A percentile compares a stretch with the other conserved stretches of the same genome.
Evolutionary conservation across 2,329 filamentous ascomycete species (phyloP).

Genomic region (Hypoxylon rubiginosum): DNA sequence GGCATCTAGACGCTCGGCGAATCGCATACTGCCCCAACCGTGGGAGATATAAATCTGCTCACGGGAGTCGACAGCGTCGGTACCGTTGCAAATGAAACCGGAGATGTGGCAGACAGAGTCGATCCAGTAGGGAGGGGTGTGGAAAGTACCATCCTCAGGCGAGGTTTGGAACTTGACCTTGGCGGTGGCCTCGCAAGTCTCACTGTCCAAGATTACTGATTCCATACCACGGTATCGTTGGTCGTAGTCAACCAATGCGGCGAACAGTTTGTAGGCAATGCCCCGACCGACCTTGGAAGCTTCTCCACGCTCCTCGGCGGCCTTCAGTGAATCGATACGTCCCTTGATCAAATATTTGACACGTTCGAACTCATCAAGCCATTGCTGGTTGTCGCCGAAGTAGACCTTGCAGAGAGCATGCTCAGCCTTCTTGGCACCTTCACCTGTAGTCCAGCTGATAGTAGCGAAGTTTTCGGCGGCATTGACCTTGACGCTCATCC

Average conservation of each 20-base stretch:
- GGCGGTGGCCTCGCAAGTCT: slow-evolving; percentile 67
- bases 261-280: slow-evolving; percentile 81
- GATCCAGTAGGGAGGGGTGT: slow-evolving; percentile 71
- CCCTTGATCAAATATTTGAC: slow-evolving; percentile 77
- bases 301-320: slow-evolving; percentile 73
- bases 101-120: slow-evolving; percentile 71
- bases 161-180: slow-evolving; percentile 64
- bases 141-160: slow-evolving; percentile 63
- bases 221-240: slow-evolving; percentile 69
- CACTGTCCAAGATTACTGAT: slow-evolving; percentile 68
- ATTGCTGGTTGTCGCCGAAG: slow-evolving; percentile 71
- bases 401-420: slow-evolving; percentile 74
- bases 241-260: slow-evolving; percentile 69
- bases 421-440: slow-evolving; percentile 69
- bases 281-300: slow-evolving; percentile 81
- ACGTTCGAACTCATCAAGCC: slow-evolving; percentile 75
- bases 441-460: slow-evolving; percentile 70
- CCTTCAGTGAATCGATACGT: slow-evolving; percentile 69
- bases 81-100: slow-evolving; percentile 72
- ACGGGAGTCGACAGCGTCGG: slow-evolving; percentile 67
- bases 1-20: slow-evolving; percentile 61
- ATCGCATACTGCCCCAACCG: slow-evolving; percentile 68
- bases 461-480: slow-evolving; percentile 67
- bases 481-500: slow-evolving; percentile 72
- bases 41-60: slow-evolving; percentile 71